These are phyloP conservation scores for Penicillium soppii DNA, from an alignment of 495 filamentous ascomycete species.

Conservation along the genomic window DNA sequence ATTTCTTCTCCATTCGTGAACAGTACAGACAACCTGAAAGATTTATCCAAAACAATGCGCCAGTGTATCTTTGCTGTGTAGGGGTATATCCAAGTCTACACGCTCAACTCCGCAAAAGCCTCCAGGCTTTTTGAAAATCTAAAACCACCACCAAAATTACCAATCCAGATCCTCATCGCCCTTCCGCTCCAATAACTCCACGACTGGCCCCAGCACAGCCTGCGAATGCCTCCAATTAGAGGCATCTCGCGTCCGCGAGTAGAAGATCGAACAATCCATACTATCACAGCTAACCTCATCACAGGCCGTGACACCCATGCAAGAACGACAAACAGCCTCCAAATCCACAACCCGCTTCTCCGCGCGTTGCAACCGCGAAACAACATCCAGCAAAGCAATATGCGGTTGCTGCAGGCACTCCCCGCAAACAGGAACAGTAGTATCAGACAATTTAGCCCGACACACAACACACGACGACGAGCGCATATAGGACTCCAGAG, in stretches of 20 bases:
- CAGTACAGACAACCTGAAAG: no score
- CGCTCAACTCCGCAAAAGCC: background rate
- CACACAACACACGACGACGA: conserved; percentile 79
- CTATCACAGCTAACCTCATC: conserved; percentile 85
- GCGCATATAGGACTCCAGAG: conserved; percentile 81
- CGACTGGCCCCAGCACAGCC: conserved; percentile 53
- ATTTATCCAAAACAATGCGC: background rate
- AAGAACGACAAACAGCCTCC: conserved; percentile 78
- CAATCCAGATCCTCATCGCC: conserved; percentile 42
- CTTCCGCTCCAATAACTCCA: conserved; percentile 53
- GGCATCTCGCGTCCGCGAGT: conserved; percentile 72
- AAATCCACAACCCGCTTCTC: conserved; percentile 67
- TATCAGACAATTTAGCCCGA: conserved; percentile 58
- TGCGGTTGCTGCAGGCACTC: conserved; percentile 58
- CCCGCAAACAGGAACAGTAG: conserved; percentile 55
- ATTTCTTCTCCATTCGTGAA: no score
- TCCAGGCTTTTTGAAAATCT: background rate
- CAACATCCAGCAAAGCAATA: conserved; percentile 60
- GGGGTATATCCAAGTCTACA: conserved; percentile 7
- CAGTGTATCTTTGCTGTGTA: background rate
- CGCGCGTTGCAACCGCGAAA: conserved; percentile 55
- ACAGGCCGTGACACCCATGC: conserved; percentile 65
- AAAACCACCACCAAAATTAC: conserved; percentile 27
- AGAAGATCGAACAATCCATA: conserved; percentile 90
- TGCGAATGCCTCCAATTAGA: conserved; percentile 59